Evolutionary conservation across 306 rosid genomes (phyloP).

Genomic region (Acacia acuminata): DNA sequence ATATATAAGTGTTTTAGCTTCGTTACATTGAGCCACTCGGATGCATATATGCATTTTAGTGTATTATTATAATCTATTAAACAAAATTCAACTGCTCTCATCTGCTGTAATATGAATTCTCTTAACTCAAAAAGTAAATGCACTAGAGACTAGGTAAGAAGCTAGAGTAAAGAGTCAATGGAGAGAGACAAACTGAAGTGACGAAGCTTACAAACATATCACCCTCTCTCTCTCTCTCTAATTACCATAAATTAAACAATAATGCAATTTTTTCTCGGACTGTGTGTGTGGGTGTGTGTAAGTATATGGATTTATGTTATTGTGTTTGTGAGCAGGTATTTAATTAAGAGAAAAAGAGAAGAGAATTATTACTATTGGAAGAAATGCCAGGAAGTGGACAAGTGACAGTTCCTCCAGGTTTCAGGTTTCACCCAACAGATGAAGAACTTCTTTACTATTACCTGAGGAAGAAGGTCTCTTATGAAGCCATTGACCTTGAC

Average conservation of each 20-base stretch:
- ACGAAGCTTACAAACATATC: background rate
- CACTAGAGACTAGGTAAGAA: background rate
- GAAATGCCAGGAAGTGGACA: slow-evolving; percentile 74
- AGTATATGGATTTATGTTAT: background rate
- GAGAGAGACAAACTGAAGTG: background rate
- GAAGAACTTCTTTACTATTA: slow-evolving; percentile 98
- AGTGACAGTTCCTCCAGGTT: slow-evolving; percentile 91
- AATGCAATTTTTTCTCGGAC: background rate
- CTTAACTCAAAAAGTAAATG: background rate
- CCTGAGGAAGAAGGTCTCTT: slow-evolving; percentile 89
- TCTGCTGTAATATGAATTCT: background rate
- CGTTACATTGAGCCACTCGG: background rate
- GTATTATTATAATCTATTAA: background rate
- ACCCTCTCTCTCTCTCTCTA: too few species aligned
- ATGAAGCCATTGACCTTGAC: slow-evolving; percentile 92
- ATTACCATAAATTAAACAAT: too few species aligned
- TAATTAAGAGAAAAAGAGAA: background rate
- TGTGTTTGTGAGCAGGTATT: background rate
- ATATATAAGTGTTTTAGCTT: background rate
- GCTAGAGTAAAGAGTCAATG: background rate
- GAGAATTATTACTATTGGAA: background rate
- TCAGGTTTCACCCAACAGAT: slow-evolving; percentile 93
- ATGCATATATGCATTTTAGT: background rate
- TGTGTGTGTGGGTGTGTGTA: background rate
- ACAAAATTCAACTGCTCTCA: background rate